Evolutionary conservation across 1,284 basidiomycete genomes (phyloP).

Genomic region (Irpex lacteus): DNA sequence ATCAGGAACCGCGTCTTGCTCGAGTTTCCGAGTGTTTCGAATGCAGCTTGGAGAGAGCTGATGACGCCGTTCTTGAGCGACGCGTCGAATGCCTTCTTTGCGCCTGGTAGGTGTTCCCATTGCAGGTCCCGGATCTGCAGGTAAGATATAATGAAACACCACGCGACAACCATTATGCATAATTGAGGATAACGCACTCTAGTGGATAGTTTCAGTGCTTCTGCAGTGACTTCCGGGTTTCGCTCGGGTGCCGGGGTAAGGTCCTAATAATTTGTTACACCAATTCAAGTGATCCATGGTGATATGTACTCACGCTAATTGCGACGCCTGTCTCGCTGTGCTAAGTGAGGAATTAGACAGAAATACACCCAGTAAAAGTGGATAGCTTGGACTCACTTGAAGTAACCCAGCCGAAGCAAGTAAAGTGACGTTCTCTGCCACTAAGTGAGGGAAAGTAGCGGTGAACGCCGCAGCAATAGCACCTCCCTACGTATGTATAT

Average conservation of each 20-base stretch:
- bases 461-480: slow-evolving; percentile 68
- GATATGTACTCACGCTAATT: not conserved
- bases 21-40: slow-evolving; percentile 2
- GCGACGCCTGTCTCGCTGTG: too few relatives aligned
- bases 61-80: slow-evolving; percentile 1
- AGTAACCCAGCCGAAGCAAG: slow-evolving; percentile 67
- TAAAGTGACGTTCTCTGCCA: slow-evolving; percentile 59
- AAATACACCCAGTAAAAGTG: not conserved
- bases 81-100: not conserved
- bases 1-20: slow-evolving; percentile 9
- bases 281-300: not conserved
- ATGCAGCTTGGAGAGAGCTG: slow-evolving; percentile 1
- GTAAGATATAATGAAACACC: not conserved
- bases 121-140: slow-evolving; percentile 1
- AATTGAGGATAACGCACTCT: not conserved
- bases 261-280: not conserved
- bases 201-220: not conserved
- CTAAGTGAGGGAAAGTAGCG: slow-evolving; percentile 62
- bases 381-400: slow-evolving; percentile 39
- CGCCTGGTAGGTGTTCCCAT: slow-evolving; percentile 2
- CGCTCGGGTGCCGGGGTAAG: not conserved
- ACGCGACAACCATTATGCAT: too few relatives aligned
- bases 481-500: slow-evolving; percentile 49
- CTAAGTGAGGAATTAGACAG: not conserved
- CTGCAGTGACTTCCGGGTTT: not conserved